Conservation (phyloP, 2,329 filamentous ascomycete species). For the Trichoderma sp. region DNA sequence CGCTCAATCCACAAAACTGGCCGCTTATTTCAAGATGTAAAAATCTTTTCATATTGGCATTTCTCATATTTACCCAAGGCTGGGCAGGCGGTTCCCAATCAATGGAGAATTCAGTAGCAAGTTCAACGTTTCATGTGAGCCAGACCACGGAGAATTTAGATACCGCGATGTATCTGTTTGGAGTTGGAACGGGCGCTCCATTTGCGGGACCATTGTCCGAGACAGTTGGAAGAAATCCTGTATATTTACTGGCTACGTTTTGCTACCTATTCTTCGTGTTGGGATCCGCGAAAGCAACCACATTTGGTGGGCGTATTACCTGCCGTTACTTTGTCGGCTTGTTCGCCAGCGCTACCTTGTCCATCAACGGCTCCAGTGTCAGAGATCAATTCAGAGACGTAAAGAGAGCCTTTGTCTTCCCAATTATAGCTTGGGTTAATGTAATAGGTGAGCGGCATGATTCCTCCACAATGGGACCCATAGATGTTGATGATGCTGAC, state of each 20-base stretch:
- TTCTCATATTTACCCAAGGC: constrained; percentile 50
- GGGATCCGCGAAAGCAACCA: constrained; percentile 48
- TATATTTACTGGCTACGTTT: constrained; percentile 48
- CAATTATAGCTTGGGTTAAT: constrained; percentile 49
- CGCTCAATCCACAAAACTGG: constrained; percentile 47
- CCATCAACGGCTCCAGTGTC: constrained; percentile 47
- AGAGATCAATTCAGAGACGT: constrained; percentile 49
- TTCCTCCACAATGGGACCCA: too few relatives aligned
- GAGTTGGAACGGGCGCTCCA: constrained; percentile 50
- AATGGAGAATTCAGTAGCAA: constrained; percentile 44
- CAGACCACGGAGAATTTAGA: constrained; percentile 46
- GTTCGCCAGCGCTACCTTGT: constrained; percentile 38
- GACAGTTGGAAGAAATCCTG: constrained; percentile 49
- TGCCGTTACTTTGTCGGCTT: constrained; percentile 53
- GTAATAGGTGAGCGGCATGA: constrained; percentile 27
- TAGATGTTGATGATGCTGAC: neutral
- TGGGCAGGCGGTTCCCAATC: constrained; percentile 51
- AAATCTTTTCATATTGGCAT: constrained; percentile 38
- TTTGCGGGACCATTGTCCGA: constrained; percentile 52
- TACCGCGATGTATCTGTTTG: constrained; percentile 49
- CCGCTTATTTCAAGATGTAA: constrained; percentile 31
- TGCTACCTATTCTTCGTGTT: constrained; percentile 52
- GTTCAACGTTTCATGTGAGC: constrained; percentile 44
- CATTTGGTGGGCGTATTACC: constrained; percentile 47
- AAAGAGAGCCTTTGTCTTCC: constrained; percentile 52